These are phyloP conservation scores for Gossypium trilobum DNA, from an alignment of 441 rosid genomes.

Conservation along the genomic window DNA sequence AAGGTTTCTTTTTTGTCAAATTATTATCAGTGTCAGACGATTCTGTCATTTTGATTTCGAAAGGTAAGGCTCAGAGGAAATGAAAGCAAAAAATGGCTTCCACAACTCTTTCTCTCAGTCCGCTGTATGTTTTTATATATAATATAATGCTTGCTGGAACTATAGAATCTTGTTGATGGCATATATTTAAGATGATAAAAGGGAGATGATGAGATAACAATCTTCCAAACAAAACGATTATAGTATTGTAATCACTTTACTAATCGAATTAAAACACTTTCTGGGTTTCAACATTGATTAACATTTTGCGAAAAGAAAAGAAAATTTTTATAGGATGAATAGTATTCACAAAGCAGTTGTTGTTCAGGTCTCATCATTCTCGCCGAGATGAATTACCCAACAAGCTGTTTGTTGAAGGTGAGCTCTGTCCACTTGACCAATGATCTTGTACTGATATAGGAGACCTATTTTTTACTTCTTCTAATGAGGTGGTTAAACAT, in stretches of 20 bases:
- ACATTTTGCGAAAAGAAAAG: background rate
- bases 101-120: background rate
- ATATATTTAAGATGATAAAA: background rate
- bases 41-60: background rate
- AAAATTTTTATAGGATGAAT: background rate
- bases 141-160: background rate
- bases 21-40: background rate
- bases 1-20: background rate
- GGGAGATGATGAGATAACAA: background rate
- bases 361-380: conserved; percentile 18
- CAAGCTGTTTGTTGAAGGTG: conserved; percentile 77
- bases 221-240: background rate
- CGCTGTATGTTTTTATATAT: background rate
- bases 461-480: conserved; percentile 49
- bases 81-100: background rate
- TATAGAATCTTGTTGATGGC: background rate
- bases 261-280: conserved; percentile 2
- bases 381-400: conserved; percentile 43
- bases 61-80: background rate
- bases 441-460: conserved; percentile 81
- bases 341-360: conserved; percentile 20
- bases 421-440: conserved; percentile 83
- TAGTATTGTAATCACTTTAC: background rate
- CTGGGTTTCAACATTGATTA: background rate
- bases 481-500: conserved; percentile 22